Evolutionary conservation across 305 asterid species (phyloP).

Genomic region (Fraxinus xanthoxyloides): DNA sequence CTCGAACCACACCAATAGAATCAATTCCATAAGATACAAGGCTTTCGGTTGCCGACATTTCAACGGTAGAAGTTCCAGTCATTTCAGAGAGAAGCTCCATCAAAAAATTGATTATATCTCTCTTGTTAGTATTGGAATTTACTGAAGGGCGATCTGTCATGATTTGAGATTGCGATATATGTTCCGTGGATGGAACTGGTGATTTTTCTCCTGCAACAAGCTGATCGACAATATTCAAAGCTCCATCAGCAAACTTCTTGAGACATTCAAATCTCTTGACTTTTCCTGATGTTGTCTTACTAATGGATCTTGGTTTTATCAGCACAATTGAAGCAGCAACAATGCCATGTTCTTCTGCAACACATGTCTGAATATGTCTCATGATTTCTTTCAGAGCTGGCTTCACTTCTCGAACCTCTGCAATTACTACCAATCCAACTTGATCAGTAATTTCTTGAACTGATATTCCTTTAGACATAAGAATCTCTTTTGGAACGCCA

Average conservation of each 20-base stretch:
- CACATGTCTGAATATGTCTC: conserved; percentile 41
- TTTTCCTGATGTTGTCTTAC: conserved; percentile 78
- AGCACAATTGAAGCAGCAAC: conserved; percentile 39
- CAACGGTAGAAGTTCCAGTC: conserved; percentile 43
- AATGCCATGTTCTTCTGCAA: conserved; percentile 70
- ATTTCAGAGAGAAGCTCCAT: conserved; percentile 45
- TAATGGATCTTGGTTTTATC: conserved; percentile 57
- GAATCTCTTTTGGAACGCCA: conserved; percentile 58
- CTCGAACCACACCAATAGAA: conserved; percentile 59
- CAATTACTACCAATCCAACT: conserved; percentile 61
- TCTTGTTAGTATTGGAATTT: conserved; percentile 25
- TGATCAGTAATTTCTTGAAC: conserved; percentile 54
- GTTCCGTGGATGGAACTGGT: conserved; percentile 11
- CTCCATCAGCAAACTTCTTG: conserved; percentile 51
- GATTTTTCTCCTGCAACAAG: conserved; percentile 24
- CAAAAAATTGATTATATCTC: conserved; percentile 39
- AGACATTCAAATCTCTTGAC: conserved; percentile 68
- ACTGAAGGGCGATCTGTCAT: background rate
- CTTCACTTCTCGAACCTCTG: conserved; percentile 61
- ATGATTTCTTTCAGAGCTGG: conserved; percentile 30
- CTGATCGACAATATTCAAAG: conserved; percentile 40
- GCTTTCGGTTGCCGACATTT: conserved; percentile 44
- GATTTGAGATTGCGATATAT: conserved; percentile 17
- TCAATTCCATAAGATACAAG: conserved; percentile 53
- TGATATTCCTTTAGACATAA: conserved; percentile 50